Evolutionary conservation across 2,329 filamentous ascomycete genomes (phyloP), one percentile per base, ranked within the genome.

Genomic region (Nothopassalora personata): DNA sequence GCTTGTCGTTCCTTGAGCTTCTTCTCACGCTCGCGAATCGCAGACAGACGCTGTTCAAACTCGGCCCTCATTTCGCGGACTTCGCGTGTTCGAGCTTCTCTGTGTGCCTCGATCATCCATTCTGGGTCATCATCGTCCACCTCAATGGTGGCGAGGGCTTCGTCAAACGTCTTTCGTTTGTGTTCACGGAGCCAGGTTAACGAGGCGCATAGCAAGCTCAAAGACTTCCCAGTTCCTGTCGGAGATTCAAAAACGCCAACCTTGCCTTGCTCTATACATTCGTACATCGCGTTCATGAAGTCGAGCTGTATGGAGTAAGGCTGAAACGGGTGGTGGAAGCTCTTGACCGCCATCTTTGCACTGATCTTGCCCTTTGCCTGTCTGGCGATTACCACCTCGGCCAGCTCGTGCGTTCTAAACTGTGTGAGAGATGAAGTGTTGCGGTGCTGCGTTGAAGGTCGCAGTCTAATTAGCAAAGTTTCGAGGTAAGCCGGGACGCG

Each of bases 241-340:
- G 92, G 92, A 49, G 90, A 96, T 71, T 97, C 92, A 49, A 97
- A 86, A 47, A 97, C 91, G 31, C 90, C 92, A 50, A 96, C 81
- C 69, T 92, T 90, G 8, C 89, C 87, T 46, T 88, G 74, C 66
- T 95, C 86, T 28, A 96, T 83, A 60, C 91, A 90, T 53, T 84
- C 76, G 71, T 96, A 96, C 5, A 94, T 81, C 0, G 88, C 83
- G 65, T 81, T 85, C 92, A 97, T 97, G 70, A 97, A 95, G 66
- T 93, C 80, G 48, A 87, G 80, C 70, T 97, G 92, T 47, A 96
- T 94, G 54, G 89, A 83, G 73, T 97, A 97, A 0, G 92, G 92
- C 31, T 85, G 84, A 72, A 87, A 96, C 0, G 92, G 92, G 71
- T 97, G 92, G 69, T 95, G 85, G 71, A 96, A 97, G 67, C 91